Evolutionary conservation across 495 filamentous ascomycete genomes (phyloP).

Genomic region (Hamigera avellanea): DNA sequence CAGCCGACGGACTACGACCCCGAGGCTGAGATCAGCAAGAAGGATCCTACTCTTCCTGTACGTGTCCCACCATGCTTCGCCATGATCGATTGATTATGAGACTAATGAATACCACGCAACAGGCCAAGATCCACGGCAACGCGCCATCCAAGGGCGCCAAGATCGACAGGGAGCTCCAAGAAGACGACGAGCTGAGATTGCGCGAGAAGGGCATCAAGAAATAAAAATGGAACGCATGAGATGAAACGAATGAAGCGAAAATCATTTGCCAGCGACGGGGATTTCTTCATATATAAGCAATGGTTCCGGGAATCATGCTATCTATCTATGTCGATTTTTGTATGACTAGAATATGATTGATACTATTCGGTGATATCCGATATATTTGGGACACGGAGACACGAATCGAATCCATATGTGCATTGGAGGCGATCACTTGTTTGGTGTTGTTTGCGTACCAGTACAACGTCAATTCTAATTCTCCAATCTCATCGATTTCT

Average conservation of each 20-base stretch:
- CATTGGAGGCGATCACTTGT: no score
- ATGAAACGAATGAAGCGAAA: no score
- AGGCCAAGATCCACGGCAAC: slow-evolving; percentile 64
- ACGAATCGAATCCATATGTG: no score
- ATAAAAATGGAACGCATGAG: slow-evolving; percentile 7
- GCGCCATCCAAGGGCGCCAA: slow-evolving; percentile 59
- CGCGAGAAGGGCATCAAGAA: slow-evolving; percentile 47
- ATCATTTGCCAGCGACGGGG: no score
- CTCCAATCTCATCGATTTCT: no score
- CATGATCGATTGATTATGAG: neutral
- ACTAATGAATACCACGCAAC: neutral
- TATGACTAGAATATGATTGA: neutral
- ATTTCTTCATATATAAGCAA: no score
- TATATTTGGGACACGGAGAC: no score
- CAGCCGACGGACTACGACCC: slow-evolving; percentile 25
- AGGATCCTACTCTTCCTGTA: slow-evolving; percentile 60
- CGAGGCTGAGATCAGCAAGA: slow-evolving; percentile 47
- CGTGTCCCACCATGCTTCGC: slow-evolving; percentile 11
- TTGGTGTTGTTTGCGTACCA: no score
- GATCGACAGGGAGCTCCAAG: slow-evolving; percentile 57
- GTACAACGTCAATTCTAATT: no score
- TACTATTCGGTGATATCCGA: slow-evolving; percentile 1
- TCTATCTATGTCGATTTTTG: neutral
- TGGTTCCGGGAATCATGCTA: no score
- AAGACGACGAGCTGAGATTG: slow-evolving; percentile 56